Evolutionary conservation across 805 yeast genomes (phyloP).

Genomic region (Yarrowia osloensis): DNA sequence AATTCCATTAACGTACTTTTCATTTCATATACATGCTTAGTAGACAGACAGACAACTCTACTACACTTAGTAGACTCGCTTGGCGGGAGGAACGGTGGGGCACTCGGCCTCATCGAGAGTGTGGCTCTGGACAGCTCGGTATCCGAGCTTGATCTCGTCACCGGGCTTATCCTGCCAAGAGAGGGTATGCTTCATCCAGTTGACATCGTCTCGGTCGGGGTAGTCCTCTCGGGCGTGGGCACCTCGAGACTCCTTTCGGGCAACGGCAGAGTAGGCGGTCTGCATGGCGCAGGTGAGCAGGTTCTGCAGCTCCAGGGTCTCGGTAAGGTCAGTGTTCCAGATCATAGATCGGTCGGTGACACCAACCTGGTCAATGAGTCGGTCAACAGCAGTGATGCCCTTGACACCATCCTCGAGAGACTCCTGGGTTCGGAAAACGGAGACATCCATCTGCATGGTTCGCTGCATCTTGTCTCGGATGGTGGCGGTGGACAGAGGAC

Average conservation of each 20-base stretch:
- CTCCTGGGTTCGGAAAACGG: conserved; percentile 93
- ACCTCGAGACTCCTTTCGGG: conserved; percentile 97
- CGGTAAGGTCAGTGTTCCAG: conserved; percentile 97
- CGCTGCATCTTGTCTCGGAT: conserved; percentile 92
- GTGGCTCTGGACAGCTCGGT: conserved; percentile 79
- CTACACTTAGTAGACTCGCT: conserved; percentile 67
- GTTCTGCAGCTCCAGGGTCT: conserved; percentile 94
- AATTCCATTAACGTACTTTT: conserved; percentile 25
- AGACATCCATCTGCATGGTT: conserved; percentile 94
- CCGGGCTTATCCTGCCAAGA: conserved; percentile 83
- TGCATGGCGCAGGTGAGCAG: conserved; percentile 95
- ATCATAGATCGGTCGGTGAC: conserved; percentile 97
- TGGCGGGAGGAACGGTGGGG: conserved; percentile 94
- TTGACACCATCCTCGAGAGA: conserved; percentile 89
- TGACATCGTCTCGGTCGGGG: conserved; percentile 91
- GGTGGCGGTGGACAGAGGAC: conserved; percentile 79
- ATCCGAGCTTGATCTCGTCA: conserved; percentile 69
- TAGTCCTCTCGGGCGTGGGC: conserved; percentile 99
- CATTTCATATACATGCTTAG: conserved; percentile 26
- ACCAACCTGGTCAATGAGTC: conserved; percentile 69
- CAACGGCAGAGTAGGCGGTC: conserved; percentile 92
- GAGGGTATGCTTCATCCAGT: conserved; percentile 97
- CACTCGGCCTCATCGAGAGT: conserved; percentile 92
- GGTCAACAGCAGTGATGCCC: conserved; percentile 74
- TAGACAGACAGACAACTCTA: conserved; percentile 51